A percentile compares a stretch with the other conserved stretches of the same genome.
phyloP scores from a whole-genome alignment of 1,139 yeast genomes.

The Kodamaea fungicola region DNA sequence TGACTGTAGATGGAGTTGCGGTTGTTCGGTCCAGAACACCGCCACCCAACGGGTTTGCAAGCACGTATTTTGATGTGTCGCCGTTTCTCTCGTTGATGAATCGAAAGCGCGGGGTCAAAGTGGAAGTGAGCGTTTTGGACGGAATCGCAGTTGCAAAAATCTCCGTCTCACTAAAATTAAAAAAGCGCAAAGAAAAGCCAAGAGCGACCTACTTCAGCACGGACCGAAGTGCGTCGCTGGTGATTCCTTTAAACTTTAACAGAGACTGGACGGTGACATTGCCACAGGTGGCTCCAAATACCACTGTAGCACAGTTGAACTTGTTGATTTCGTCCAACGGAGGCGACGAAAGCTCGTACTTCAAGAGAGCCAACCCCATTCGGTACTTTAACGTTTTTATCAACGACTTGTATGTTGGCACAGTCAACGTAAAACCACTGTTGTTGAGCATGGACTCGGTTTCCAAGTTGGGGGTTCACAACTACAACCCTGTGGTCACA shows the following conservation, averaged over 20 bases:
- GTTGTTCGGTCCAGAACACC: conserved; percentile 7
- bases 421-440: conserved; percentile 25
- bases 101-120: conserved; percentile 2
- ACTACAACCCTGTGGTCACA: conserved; percentile 25
- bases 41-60: conserved; percentile 2
- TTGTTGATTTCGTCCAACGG: conserved; percentile 23
- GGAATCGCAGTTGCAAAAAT: conserved; percentile 6
- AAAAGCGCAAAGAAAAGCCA: conserved; percentile 6
- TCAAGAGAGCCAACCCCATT: conserved; percentile 20
- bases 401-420: conserved; percentile 18
- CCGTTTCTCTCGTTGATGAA: conserved; percentile 5
- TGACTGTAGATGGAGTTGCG: conserved; percentile 7
- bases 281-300: conserved; percentile 19
- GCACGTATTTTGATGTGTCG: conserved; percentile 5
- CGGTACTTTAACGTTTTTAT: conserved; percentile 24
- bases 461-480: conserved; percentile 7
- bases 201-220: conserved; percentile 6
- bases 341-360: conserved; percentile 21
- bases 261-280: conserved; percentile 5
- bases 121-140: conserved; percentile 4
- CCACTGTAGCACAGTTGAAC: conserved; percentile 22
- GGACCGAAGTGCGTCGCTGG: conserved; percentile 4
- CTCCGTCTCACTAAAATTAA: conserved; percentile 3
- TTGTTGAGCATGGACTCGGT: conserved; percentile 21
- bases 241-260: conserved; percentile 1